A percentile compares a stretch with the other conserved stretches of the same genome.
Conservation (phyloP, 805 yeast genomes). For the Candida palmyrensis region DNA sequence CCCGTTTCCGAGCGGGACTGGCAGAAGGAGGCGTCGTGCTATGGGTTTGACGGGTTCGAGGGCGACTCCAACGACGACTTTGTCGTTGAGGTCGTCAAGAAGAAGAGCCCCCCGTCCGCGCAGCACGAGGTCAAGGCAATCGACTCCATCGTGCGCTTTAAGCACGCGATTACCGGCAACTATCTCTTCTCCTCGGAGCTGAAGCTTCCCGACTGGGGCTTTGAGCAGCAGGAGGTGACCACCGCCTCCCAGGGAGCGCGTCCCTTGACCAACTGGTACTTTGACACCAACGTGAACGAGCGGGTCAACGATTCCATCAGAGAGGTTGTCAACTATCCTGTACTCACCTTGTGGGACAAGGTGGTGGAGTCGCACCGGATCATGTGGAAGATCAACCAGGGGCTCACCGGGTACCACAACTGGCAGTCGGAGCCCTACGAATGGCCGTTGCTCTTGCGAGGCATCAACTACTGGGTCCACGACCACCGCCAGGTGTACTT, state of each 20-base stretch:
- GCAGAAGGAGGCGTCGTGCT: slow-evolving; percentile 78
- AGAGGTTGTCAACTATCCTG: slow-evolving; percentile 42
- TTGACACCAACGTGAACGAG: slow-evolving; percentile 63
- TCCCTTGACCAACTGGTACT: slow-evolving; percentile 62
- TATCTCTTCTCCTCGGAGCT: slow-evolving; percentile 70
- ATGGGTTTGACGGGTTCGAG: slow-evolving; percentile 69
- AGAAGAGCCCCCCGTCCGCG: slow-evolving; percentile 44
- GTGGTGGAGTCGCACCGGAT: slow-evolving; percentile 59
- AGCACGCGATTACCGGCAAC: slow-evolving; percentile 77
- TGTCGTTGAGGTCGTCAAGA: slow-evolving; percentile 64
- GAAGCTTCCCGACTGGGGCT: slow-evolving; percentile 79
- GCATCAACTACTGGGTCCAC: slow-evolving; percentile 75
- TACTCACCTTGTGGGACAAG: slow-evolving; percentile 52
- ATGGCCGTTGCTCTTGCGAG: slow-evolving; percentile 75
- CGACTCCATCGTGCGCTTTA: slow-evolving; percentile 65
- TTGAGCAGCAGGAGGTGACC: slow-evolving; percentile 80
- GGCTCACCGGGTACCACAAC: slow-evolving; percentile 62
- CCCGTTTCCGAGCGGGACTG: slow-evolving; percentile 74
- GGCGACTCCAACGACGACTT: slow-evolving; percentile 88
- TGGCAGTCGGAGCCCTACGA: slow-evolving; percentile 68
- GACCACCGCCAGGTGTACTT: slow-evolving; percentile 60
- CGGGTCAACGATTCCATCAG: slow-evolving; percentile 25
- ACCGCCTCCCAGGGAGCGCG: slow-evolving; percentile 68
- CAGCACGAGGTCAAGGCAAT: slow-evolving; percentile 56
- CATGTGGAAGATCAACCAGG: slow-evolving; percentile 76